These are phyloP conservation scores for Posidonia australis DNA, from an alignment of 106 monocot species.

Conservation along the genomic window DNA sequence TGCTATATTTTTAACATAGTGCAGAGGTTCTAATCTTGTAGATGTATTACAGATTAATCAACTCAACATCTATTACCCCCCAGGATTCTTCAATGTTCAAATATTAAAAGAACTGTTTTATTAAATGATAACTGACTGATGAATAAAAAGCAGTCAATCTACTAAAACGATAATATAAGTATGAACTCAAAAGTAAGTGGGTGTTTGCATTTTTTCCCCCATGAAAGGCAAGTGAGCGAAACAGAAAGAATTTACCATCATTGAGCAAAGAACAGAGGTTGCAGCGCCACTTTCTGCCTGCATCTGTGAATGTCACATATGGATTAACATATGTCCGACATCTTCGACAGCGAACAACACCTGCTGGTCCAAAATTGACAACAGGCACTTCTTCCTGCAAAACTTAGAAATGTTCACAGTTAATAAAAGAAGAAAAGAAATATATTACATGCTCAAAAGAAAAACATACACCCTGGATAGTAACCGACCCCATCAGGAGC, in stretches of 20 bases:
- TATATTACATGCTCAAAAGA: neutral
- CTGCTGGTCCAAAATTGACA: constrained; percentile 85
- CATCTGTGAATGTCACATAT: constrained; percentile 86
- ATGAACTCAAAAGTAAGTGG: too few species aligned
- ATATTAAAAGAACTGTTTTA: too few species aligned
- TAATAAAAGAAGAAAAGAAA: too few species aligned
- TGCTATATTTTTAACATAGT: too few species aligned
- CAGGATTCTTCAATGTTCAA: too few species aligned
- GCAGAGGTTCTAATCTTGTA: too few species aligned
- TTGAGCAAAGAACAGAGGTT: constrained; percentile 89
- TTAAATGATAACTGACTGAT: too few species aligned
- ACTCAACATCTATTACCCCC: too few species aligned
- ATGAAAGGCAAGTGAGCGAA: neutral
- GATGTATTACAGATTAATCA: too few species aligned
- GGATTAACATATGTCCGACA: constrained; percentile 93
- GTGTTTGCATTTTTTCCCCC: too few species aligned
- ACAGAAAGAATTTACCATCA: constrained; percentile 55
- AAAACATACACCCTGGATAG: neutral
- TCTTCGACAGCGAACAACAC: constrained; percentile 80
- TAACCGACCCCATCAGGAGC: constrained; percentile 74
- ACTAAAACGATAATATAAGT: too few species aligned
- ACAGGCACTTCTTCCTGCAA: constrained; percentile 84
- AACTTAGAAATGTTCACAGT: neutral
- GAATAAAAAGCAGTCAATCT: too few species aligned
- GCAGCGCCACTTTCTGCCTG: constrained; percentile 97